phyloP scores from a whole-genome alignment of 306 rosid species.

The Glycyrrhiza uralensis region DNA sequence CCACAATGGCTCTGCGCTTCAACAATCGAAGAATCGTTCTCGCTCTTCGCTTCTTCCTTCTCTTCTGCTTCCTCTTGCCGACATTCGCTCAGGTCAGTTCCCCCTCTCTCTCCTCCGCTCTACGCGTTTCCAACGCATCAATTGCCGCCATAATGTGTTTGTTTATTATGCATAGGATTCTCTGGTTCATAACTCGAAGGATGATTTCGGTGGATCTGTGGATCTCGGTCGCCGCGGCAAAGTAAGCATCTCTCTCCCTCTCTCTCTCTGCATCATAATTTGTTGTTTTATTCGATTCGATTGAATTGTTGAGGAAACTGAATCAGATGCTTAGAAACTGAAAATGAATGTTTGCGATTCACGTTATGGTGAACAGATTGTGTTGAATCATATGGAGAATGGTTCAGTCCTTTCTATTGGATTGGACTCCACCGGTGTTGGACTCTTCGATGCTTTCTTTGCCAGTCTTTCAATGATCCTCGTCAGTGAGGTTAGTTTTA shows the following conservation, averaged over 20 bases:
- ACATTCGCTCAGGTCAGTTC: conserved; percentile 53
- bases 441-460: conserved; percentile 80
- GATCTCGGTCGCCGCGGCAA: conserved; percentile 93
- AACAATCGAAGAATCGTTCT: conserved; percentile 16
- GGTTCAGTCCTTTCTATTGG: conserved; percentile 38
- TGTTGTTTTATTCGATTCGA: neutral
- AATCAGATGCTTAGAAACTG: neutral
- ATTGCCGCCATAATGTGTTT: conserved; percentile 13
- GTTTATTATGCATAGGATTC: conserved; percentile 38
- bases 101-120: neutral
- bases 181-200: conserved; percentile 34
- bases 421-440: conserved; percentile 73
- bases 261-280: neutral
- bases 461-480: conserved; percentile 90
- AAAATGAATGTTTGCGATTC: neutral
- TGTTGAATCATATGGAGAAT: conserved; percentile 38
- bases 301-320: conserved; percentile 5
- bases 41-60: conserved; percentile 34
- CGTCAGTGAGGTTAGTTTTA: conserved; percentile 93
- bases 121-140: neutral
- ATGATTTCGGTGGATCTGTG: conserved; percentile 43
- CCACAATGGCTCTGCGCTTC: conserved; percentile 39
- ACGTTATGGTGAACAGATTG: conserved; percentile 44
- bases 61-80: conserved; percentile 22
- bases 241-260: conserved; percentile 33